These are phyloP conservation scores for Sphaerulina musiva DNA, from an alignment of 2,329 filamentous ascomycete genomes.

Conservation along the genomic window DNA sequence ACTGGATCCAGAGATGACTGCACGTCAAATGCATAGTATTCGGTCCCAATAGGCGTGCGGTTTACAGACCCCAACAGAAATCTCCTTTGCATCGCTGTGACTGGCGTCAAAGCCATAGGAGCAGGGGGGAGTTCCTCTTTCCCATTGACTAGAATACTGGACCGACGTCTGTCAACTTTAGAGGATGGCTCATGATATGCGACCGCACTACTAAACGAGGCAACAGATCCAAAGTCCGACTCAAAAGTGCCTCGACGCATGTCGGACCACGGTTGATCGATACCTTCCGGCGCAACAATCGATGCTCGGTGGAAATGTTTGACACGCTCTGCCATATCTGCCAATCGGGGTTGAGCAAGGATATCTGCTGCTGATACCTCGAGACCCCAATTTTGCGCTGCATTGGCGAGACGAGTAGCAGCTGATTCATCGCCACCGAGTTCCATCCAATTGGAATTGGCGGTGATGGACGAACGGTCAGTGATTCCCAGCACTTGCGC, in stretches of 20 bases:
- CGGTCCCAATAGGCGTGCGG: not conserved
- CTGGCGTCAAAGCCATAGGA: slow-evolving; percentile 1
- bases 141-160: slow-evolving; percentile 5
- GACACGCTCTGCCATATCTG: slow-evolving; percentile 10
- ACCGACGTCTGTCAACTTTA: slow-evolving; percentile 1
- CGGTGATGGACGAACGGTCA: slow-evolving; percentile 7
- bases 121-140: not conserved
- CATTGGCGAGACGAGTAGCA: not conserved
- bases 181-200: not conserved
- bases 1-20: not conserved
- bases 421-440: slow-evolving; percentile 4
- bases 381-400: slow-evolving; percentile 8
- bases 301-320: slow-evolving; percentile 10
- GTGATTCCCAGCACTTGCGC: slow-evolving; percentile 10
- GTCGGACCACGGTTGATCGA: slow-evolving; percentile 6
- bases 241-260: slow-evolving; percentile 7
- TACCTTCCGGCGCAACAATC: slow-evolving; percentile 3
- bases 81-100: slow-evolving; percentile 5
- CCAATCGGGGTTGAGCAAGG: slow-evolving; percentile 3
- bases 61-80: not conserved
- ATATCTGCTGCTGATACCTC: slow-evolving; percentile 2
- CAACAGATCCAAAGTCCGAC: slow-evolving; percentile 1
- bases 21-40: slow-evolving; percentile 11
- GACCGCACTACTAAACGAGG: not conserved
- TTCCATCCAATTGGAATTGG: slow-evolving; percentile 7